Percentiles rank a stretch among this genome's conserved stretches.
Conservation (phyloP, 371 early-diverging fungal species). For the Saksenaea oblongispora region DNA sequence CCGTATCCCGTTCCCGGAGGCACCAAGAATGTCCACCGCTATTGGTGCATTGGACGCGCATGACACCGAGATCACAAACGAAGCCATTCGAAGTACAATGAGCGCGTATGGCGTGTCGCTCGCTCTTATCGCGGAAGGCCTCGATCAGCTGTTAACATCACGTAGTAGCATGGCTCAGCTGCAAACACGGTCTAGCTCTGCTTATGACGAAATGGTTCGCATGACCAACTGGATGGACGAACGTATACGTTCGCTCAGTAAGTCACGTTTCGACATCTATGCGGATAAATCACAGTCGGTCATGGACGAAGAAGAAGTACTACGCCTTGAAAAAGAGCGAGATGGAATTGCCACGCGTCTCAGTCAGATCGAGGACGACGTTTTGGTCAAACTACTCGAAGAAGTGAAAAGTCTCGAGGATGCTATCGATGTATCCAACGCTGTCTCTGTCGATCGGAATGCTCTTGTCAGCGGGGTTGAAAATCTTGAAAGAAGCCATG, state of each 20-base stretch:
- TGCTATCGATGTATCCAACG: constrained; percentile 41
- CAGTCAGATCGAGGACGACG: constrained; percentile 41
- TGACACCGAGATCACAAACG: constrained; percentile 19
- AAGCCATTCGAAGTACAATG: constrained; percentile 15
- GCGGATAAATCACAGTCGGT: background rate
- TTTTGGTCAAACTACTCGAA: constrained; percentile 29
- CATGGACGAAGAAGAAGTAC: constrained; percentile 31
- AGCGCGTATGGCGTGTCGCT: constrained; percentile 22
- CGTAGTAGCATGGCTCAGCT: constrained; percentile 42
- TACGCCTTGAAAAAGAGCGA: constrained; percentile 48
- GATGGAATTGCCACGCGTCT: constrained; percentile 35
- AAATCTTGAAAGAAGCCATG: constrained; percentile 24
- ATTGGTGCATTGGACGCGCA: constrained; percentile 12
- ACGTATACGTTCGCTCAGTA: constrained; percentile 21
- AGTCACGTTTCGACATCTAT: constrained; percentile 4
- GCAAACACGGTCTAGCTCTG: constrained; percentile 37
- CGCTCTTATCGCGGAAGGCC: constrained; percentile 25
- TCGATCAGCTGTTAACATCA: constrained; percentile 33
- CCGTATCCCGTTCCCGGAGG: constrained; percentile 32
- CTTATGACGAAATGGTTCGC: constrained; percentile 41
- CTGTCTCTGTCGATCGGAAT: constrained; percentile 38
- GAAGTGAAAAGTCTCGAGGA: constrained; percentile 32
- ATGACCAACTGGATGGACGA: constrained; percentile 47
- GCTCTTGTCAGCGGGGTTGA: constrained; percentile 29
- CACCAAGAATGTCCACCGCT: constrained; percentile 5